A percentile compares a stretch with the other conserved stretches of the same genome.
These are phyloP conservation scores for Quercus aquifolioides DNA, from an alignment of 306 rosid genomes.

Conservation along the genomic window DNA sequence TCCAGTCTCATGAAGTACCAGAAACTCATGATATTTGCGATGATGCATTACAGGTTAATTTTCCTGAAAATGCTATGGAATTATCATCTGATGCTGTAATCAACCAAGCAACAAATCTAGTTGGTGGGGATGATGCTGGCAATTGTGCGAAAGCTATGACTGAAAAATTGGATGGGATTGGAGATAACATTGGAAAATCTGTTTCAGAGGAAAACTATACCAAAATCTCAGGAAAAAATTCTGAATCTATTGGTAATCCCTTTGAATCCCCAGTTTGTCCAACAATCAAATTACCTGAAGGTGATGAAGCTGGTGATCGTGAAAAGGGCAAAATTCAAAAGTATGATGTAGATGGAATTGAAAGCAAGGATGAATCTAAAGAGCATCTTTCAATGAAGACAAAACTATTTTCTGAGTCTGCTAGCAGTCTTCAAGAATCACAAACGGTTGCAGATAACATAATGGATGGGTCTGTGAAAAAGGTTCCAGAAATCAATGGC, in stretches of 20 bases:
- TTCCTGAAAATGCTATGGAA: constrained; percentile 19
- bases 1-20: constrained; percentile 27
- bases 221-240: constrained; percentile 14
- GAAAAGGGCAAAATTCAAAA: constrained; percentile 27
- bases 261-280: constrained; percentile 26
- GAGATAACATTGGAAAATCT: constrained; percentile 20
- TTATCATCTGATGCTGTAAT: constrained; percentile 20
- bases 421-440: constrained; percentile 13
- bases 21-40: constrained; percentile 22
- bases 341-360: constrained; percentile 20
- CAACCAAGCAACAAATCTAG: constrained; percentile 19
- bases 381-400: constrained; percentile 15
- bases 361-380: constrained; percentile 13
- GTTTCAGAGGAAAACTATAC: constrained; percentile 23
- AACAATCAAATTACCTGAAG: constrained; percentile 18
- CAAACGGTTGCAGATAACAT: constrained; percentile 35
- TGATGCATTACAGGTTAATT: constrained; percentile 15
- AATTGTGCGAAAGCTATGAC: constrained; percentile 15
- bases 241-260: constrained; percentile 20
- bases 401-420: constrained; percentile 9
- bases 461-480: constrained; percentile 10
- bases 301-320: constrained; percentile 2
- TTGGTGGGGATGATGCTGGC: constrained; percentile 11
- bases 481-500: constrained; percentile 25
- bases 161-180: constrained; percentile 23